Evolutionary conservation across 2,329 filamentous ascomycete genomes (phyloP), one percentile per base, ranked within the genome.

Genomic region (Leptographium flavum): DNA sequence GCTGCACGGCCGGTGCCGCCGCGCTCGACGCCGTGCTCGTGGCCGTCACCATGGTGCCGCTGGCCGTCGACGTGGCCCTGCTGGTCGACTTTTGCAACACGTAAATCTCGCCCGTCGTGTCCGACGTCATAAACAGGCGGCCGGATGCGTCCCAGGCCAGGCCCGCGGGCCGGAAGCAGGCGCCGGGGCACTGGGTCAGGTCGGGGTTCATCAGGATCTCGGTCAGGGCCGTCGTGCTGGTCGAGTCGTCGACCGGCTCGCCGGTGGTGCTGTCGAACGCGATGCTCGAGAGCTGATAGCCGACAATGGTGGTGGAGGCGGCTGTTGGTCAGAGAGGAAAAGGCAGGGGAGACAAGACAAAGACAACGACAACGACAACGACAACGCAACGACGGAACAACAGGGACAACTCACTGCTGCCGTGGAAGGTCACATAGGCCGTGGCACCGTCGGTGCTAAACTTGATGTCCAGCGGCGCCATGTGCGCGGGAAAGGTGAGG

Each of bases 401-500:
- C 1, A 3, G 3, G 19, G 22, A 17, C 32, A 10, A 2, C 64
- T 60, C 58, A 79, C 81, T 84, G 58, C 74, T 81, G 14, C 83
- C 82, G 58, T 85, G 82, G 60, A 87, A 84, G 1, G 76, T 68
- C 17, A 87, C 63, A 61, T 74, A 87, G 1, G 79, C 81, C 2
- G 66, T 69, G 13, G 68, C 71, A 31, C 73, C 74, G 35, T 68
- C 61, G 0, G 64, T 55, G 50, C 73, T 68, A 63, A 87, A 87
- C 49, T 76, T 75, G 55, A 87, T 73, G 51, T 85, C 81, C 1
- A 87, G 64, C 1, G 83, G 83, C 0, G 83, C 81, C 56, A 71
- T 79, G 56, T 87, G 83, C 1, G 82, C 74, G 42, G 67, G 60
- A 53, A 73, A 73, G 5, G 74, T 74, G 25, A 87, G 62, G 1